These are phyloP conservation scores for Solanum dulcamara DNA, from an alignment of 257 asterid genomes.

Conservation along the genomic window DNA sequence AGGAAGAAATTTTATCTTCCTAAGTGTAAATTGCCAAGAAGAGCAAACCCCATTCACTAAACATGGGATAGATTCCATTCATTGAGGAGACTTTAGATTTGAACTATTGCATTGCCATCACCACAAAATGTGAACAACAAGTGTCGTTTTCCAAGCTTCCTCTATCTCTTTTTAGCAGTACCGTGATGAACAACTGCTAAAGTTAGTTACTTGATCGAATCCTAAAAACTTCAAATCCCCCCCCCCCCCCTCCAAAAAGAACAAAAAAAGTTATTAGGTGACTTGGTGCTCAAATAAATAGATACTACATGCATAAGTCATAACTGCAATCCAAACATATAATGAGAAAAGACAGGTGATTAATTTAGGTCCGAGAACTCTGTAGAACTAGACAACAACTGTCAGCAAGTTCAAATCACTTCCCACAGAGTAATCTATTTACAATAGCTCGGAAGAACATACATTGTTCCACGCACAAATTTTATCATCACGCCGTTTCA, in stretches of 20 bases:
- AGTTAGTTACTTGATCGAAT: not conserved
- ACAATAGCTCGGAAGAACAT: not conserved
- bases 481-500: not conserved
- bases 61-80: not conserved
- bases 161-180: not conserved
- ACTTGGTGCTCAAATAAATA: not conserved
- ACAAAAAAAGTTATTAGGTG: not conserved
- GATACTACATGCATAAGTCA: not conserved
- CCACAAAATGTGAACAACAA: not conserved
- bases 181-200: not conserved
- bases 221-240: not conserved
- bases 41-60: not conserved
- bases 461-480: not conserved
- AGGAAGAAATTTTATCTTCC: not conserved
- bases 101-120: not conserved
- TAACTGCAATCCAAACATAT: not conserved
- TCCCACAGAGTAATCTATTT: not conserved
- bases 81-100: not conserved
- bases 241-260: not conserved
- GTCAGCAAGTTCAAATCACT: not conserved
- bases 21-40: not conserved
- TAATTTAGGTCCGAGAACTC: not conserved
- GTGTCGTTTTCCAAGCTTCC: not conserved
- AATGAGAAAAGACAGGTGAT: not conserved
- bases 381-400: not conserved